These are phyloP conservation scores for Triadica sebifera DNA, from an alignment of 345 rosid genomes.

Conservation along the genomic window DNA sequence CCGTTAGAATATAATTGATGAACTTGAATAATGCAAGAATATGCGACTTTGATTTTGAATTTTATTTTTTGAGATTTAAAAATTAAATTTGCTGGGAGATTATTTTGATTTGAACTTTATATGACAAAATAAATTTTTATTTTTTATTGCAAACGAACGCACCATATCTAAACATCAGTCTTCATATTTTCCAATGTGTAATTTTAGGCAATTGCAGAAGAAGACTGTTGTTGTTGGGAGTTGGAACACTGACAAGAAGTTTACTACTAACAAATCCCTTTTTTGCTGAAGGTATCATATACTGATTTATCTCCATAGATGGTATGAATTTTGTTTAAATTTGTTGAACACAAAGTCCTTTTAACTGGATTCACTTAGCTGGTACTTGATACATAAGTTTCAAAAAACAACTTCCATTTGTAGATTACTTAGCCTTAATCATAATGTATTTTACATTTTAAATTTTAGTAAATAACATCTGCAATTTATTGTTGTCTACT, in stretches of 20 bases:
- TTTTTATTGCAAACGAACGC: background rate
- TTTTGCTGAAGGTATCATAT: constrained; percentile 63
- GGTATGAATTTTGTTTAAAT: no score
- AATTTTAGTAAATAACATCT: background rate
- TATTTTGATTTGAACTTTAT: background rate
- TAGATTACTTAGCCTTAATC: no score
- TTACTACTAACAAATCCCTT: constrained; percentile 48
- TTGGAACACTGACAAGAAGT: constrained; percentile 55
- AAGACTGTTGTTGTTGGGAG: constrained; percentile 54
- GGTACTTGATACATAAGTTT: no score
- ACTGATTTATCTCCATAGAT: background rate
- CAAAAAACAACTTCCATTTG: no score
- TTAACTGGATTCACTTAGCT: no score
- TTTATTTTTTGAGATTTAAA: no score
- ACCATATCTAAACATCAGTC: no score
- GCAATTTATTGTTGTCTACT: no score
- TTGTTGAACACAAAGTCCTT: no score
- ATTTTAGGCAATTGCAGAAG: constrained; percentile 54
- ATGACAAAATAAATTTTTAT: background rate
- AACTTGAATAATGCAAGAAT: background rate
- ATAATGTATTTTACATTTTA: no score
- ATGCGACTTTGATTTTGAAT: background rate
- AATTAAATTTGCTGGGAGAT: background rate
- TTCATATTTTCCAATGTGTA: no score
- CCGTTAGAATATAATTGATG: no score